These are phyloP conservation scores for Geotrichum citri-aurantii DNA, from an alignment of 1,139 yeast genomes.

Conservation along the genomic window DNA sequence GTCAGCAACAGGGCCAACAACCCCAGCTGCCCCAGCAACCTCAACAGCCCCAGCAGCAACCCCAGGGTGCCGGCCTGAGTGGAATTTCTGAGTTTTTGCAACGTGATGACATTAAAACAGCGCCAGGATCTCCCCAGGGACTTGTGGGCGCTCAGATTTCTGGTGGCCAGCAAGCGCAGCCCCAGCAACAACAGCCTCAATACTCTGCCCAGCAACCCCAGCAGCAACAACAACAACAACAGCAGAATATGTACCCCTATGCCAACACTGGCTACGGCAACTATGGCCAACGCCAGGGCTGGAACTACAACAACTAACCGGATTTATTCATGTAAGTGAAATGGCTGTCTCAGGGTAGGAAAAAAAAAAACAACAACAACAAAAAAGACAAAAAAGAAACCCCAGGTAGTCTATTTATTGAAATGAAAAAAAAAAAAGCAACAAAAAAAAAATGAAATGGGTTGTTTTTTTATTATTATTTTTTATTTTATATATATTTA, in stretches of 20 bases:
- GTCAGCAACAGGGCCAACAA: conserved; percentile 1
- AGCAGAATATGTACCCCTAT: conserved; percentile 31
- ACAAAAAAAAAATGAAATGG: no score
- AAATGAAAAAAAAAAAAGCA: neutral
- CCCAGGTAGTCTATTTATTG: neutral
- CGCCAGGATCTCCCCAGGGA: conserved; percentile 25
- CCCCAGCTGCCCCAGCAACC: conserved; percentile 23
- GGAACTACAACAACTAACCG: conserved; percentile 14
- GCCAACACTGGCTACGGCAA: conserved; percentile 31
- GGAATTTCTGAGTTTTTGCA: conserved; percentile 35
- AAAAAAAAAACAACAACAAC: no score
- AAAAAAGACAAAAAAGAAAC: neutral
- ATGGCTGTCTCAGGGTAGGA: neutral
- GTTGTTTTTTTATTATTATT: no score
- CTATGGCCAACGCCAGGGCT: conserved; percentile 24
- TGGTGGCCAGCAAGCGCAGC: conserved; percentile 18
- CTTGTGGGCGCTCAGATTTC: conserved; percentile 16
- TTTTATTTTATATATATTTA: no score
- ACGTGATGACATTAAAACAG: conserved; percentile 27
- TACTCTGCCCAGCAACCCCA: conserved; percentile 15
- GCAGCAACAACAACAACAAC: conserved; percentile 19
- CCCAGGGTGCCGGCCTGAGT: conserved; percentile 22
- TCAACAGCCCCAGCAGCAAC: conserved; percentile 20
- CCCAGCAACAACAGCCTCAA: conserved; percentile 11
- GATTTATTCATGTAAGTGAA: neutral